Conservation (phyloP, 2,329 filamentous ascomycete species). For the Pseudogymnoascus sp. region DNA sequence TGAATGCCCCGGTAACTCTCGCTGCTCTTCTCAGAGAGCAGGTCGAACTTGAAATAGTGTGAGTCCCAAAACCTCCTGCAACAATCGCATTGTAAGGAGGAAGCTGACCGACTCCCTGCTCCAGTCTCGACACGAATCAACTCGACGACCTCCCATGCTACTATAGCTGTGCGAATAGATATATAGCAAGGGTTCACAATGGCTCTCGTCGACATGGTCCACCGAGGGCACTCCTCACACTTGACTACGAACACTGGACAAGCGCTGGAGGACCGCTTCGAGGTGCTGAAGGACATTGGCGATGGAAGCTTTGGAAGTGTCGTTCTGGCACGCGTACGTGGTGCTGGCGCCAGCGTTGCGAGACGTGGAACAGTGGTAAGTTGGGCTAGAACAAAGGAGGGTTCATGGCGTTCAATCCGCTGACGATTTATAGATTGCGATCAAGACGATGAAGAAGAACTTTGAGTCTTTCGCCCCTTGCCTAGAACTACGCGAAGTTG, state of each 20-base stretch:
- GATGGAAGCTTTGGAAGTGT: constrained; percentile 99
- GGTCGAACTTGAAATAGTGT: constrained; percentile 19
- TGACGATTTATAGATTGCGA: constrained; percentile 64
- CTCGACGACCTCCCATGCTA: not conserved
- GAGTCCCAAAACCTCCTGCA: constrained; percentile 10
- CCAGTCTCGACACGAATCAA: constrained; percentile 9
- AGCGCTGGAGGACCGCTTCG: constrained; percentile 86
- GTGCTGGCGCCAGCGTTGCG: constrained; percentile 80
- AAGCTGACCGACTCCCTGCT: not conserved
- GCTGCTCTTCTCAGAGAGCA: constrained; percentile 28
- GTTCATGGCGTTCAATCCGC: constrained; percentile 12
- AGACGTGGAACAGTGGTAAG: constrained; percentile 83
- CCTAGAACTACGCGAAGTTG: constrained; percentile 89
- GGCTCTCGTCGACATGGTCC: constrained; percentile 49
- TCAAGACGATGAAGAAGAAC: constrained; percentile 99
- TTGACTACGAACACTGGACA: constrained; percentile 40
- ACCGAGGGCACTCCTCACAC: constrained; percentile 56
- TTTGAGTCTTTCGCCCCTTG: constrained; percentile 90
- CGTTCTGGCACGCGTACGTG: constrained; percentile 81
- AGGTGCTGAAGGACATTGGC: constrained; percentile 95
- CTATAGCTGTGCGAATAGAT: not conserved
- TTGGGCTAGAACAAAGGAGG: constrained; percentile 11
- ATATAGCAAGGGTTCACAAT: constrained; percentile 9
- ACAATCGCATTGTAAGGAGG: not conserved
- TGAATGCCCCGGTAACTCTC: constrained; percentile 28